These are phyloP conservation scores for Trichodelitschia bisporula DNA, from an alignment of 495 filamentous ascomycete genomes.

Conservation along the genomic window DNA sequence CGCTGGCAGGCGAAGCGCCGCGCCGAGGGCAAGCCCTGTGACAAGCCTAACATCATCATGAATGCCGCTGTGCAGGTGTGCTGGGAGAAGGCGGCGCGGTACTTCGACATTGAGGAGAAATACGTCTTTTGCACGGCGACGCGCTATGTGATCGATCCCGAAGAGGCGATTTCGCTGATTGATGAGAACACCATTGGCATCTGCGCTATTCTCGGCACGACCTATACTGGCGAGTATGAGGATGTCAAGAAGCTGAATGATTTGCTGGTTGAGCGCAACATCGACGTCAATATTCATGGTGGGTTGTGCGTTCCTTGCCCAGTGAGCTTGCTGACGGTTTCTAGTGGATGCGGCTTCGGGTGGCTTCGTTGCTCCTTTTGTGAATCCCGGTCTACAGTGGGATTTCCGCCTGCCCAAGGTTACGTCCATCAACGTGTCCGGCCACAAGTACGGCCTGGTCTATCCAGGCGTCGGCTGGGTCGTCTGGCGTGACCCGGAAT, in stretches of 20 bases:
- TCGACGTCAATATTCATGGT: slow-evolving; percentile 61
- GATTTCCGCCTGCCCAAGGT: slow-evolving; percentile 74
- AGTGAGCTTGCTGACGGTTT: not conserved
- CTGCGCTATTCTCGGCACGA: slow-evolving; percentile 69
- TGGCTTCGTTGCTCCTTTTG: slow-evolving; percentile 77
- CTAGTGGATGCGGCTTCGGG: slow-evolving; percentile 65
- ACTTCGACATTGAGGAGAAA: slow-evolving; percentile 78
- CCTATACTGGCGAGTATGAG: slow-evolving; percentile 91
- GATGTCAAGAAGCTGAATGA: slow-evolving; percentile 80
- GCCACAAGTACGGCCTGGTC: slow-evolving; percentile 64
- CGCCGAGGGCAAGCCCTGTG: slow-evolving; percentile 47
- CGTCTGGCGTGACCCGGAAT: slow-evolving; percentile 65
- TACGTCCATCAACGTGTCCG: slow-evolving; percentile 76
- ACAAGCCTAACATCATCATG: slow-evolving; percentile 76
- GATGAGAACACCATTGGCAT: slow-evolving; percentile 95
- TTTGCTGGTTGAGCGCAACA: slow-evolving; percentile 38
- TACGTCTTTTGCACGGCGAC: slow-evolving; percentile 62
- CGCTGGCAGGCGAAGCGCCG: slow-evolving; percentile 70
- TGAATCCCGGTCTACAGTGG: slow-evolving; percentile 58
- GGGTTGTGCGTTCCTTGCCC: not conserved
- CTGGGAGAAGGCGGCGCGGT: slow-evolving; percentile 90
- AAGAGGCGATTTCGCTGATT: slow-evolving; percentile 55
- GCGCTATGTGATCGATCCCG: slow-evolving; percentile 69
- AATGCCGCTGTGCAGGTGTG: slow-evolving; percentile 80
- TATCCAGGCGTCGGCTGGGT: slow-evolving; percentile 90